These are phyloP conservation scores for Colletotrichum incanum DNA, from an alignment of 2,329 filamentous ascomycete genomes.

Conservation along the genomic window DNA sequence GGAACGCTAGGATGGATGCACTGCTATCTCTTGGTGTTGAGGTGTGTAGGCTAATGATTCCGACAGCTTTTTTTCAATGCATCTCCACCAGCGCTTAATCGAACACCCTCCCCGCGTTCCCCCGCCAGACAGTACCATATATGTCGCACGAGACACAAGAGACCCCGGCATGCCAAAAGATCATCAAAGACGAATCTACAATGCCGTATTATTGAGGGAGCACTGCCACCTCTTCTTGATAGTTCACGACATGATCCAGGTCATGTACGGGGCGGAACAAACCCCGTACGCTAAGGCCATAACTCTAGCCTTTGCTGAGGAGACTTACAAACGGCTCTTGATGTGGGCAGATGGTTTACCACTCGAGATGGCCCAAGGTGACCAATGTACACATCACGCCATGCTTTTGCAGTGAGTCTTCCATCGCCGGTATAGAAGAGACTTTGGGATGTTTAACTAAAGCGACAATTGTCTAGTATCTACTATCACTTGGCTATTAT, in stretches of 20 bases:
- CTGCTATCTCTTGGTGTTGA: neutral
- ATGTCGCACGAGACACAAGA: neutral
- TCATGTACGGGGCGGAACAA: slow-evolving; percentile 40
- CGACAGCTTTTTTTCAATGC: slow-evolving; percentile 1
- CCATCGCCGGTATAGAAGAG: too few species aligned
- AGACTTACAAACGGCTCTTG: slow-evolving; percentile 57
- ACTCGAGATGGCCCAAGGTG: slow-evolving; percentile 45
- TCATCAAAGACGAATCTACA: neutral
- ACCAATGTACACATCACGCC: slow-evolving; percentile 52
- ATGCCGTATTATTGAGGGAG: neutral
- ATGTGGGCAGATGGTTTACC: slow-evolving; percentile 55
- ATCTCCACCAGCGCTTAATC: slow-evolving; percentile 1
- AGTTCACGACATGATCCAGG: slow-evolving; percentile 52
- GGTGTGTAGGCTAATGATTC: neutral
- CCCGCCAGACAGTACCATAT: neutral
- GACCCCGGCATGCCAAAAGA: neutral
- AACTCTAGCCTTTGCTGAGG: slow-evolving; percentile 51
- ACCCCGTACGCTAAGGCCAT: slow-evolving; percentile 25
- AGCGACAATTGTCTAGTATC: slow-evolving; percentile 48
- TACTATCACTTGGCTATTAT: slow-evolving; percentile 57
- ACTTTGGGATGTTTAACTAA: neutral
- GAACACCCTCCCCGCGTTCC: neutral
- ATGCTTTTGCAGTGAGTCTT: slow-evolving; percentile 54
- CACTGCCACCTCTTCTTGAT: slow-evolving; percentile 56
- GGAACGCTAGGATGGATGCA: neutral